phyloP scores from a whole-genome alignment of 805 yeast species.

The Pichia nakasei region DNA sequence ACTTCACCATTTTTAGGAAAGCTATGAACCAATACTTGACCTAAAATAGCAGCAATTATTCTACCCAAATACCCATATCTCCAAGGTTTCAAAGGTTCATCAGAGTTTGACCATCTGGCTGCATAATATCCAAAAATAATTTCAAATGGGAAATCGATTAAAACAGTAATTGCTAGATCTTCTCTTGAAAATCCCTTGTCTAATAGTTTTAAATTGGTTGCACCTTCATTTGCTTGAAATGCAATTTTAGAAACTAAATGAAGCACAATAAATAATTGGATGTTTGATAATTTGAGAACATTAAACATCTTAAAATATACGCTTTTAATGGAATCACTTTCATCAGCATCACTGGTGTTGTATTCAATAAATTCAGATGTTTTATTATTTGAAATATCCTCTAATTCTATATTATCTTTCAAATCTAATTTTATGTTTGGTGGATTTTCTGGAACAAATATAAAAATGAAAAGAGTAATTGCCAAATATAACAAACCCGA shows the following conservation, averaged over 20 bases:
- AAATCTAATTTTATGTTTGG: slow-evolving; percentile 28
- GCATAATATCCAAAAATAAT: slow-evolving; percentile 92
- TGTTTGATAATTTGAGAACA: slow-evolving; percentile 60
- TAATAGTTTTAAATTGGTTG: slow-evolving; percentile 81
- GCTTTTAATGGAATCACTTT: slow-evolving; percentile 11
- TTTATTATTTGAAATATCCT: neutral
- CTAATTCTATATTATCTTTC: neutral
- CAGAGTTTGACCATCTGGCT: slow-evolving; percentile 86
- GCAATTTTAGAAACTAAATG: slow-evolving; percentile 82
- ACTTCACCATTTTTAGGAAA: slow-evolving; percentile 57
- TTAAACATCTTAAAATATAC: slow-evolving; percentile 61
- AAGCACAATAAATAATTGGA: slow-evolving; percentile 64
- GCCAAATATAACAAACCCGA: slow-evolving; percentile 68
- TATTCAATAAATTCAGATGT: neutral
- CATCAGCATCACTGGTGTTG: slow-evolving; percentile 2
- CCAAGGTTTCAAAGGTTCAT: slow-evolving; percentile 81
- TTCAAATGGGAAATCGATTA: slow-evolving; percentile 94
- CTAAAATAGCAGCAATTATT: slow-evolving; percentile 61
- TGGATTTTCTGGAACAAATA: slow-evolving; percentile 68
- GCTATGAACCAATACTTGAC: slow-evolving; percentile 59
- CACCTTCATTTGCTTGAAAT: slow-evolving; percentile 93
- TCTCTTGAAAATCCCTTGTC: slow-evolving; percentile 92
- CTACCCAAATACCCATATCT: slow-evolving; percentile 78
- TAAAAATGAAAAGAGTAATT: slow-evolving; percentile 53
- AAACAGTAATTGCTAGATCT: slow-evolving; percentile 84